phyloP scores from a whole-genome alignment of 306 rosid genomes.

The Sicyos edulis region DNA sequence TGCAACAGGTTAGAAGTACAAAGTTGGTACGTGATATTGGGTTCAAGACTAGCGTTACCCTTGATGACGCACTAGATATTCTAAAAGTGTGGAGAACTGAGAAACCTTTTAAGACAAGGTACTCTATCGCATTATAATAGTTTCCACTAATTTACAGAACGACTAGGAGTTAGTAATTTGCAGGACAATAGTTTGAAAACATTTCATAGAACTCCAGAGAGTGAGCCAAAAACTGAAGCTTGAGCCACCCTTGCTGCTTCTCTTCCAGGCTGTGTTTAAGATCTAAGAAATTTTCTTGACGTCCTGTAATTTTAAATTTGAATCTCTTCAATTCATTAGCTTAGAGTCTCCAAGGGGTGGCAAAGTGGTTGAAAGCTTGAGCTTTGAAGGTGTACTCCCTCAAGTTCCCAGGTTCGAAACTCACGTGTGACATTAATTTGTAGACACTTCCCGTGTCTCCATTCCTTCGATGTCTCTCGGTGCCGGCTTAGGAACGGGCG shows the following conservation, averaged over 20 bases:
- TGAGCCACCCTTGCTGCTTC: slow-evolving; percentile 2
- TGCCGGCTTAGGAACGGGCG: too few relatives aligned
- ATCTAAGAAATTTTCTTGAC: background rate
- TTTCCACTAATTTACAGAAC: background rate
- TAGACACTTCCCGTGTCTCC: too few relatives aligned
- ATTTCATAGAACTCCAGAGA: background rate
- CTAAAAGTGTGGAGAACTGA: slow-evolving; percentile 54
- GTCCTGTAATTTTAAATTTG: background rate
- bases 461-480: too few relatives aligned
- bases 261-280: slow-evolving; percentile 1
- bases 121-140: slow-evolving; percentile 16
- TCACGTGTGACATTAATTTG: too few relatives aligned
- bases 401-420: too few relatives aligned
- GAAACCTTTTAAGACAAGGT: slow-evolving; percentile 66
- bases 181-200: background rate
- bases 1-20: slow-evolving; percentile 63
- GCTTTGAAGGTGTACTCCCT: too few relatives aligned
- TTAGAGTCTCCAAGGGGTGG: too few relatives aligned
- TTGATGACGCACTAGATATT: slow-evolving; percentile 54
- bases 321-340: background rate
- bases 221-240: background rate
- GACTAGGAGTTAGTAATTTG: background rate
- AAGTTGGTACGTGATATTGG: slow-evolving; percentile 59
- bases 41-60: slow-evolving; percentile 67
- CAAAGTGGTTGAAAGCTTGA: too few relatives aligned